Evolutionary conservation across 2,329 filamentous ascomycete genomes (phyloP).

Genomic region (Calonectria honghensis): DNA sequence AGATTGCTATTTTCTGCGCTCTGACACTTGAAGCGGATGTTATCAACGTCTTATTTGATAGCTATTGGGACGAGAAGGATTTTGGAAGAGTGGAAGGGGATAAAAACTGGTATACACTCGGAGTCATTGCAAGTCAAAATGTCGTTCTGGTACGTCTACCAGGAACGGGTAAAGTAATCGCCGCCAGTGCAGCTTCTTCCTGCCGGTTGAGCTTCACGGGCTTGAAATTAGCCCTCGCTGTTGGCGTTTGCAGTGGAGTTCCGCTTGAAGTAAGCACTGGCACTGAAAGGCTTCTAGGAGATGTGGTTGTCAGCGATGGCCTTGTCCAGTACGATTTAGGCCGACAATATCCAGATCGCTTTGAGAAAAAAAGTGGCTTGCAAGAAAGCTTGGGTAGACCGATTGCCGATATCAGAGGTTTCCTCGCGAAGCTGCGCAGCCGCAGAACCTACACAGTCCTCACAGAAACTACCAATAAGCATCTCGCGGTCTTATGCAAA

Average conservation of each 20-base stretch:
- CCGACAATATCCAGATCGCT: not conserved
- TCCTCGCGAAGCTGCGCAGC: constrained; percentile 4
- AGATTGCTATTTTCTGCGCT: not conserved
- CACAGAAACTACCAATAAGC: not conserved
- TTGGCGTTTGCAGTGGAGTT: constrained; percentile 13
- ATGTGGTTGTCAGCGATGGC: constrained; percentile 7
- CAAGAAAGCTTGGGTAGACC: not conserved
- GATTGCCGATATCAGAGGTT: not conserved
- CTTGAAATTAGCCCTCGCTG: not conserved
- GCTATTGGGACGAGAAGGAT: not conserved
- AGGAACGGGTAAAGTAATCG: not conserved
- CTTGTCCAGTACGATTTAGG: constrained; percentile 11
- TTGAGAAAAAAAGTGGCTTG: not conserved
- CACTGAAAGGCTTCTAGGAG: not conserved
- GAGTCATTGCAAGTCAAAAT: not conserved
- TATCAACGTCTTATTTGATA: not conserved
- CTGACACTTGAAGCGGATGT: not conserved
- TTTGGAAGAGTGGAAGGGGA: not conserved
- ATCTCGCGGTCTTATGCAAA: not conserved
- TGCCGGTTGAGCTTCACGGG: not conserved
- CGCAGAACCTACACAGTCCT: not conserved
- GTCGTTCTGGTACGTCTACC: not conserved
- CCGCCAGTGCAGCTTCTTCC: not conserved
- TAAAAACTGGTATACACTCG: not conserved
- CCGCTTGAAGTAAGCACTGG: not conserved